Evolutionary conservation across 345 rosid species (phyloP).

Genomic region (Laguncularia racemosa): DNA sequence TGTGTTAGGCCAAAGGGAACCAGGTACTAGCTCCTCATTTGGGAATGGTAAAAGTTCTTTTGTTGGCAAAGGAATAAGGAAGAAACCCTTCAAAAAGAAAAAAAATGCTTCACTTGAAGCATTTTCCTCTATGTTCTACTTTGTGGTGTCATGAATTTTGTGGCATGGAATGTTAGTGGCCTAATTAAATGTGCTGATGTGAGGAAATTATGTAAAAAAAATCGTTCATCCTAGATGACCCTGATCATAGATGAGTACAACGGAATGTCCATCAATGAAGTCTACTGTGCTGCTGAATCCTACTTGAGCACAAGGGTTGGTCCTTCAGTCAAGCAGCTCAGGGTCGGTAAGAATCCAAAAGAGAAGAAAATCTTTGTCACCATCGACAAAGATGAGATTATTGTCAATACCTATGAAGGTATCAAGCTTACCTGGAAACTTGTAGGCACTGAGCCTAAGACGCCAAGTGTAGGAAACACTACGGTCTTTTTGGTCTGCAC

Average conservation of each 20-base stretch:
- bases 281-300: slow-evolving; percentile 14
- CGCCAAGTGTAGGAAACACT: neutral
- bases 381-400: slow-evolving; percentile 18
- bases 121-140: too few species aligned
- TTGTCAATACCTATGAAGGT: slow-evolving; percentile 13
- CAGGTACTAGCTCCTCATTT: too few species aligned
- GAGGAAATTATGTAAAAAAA: too few species aligned
- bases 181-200: too few species aligned
- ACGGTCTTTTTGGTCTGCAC: neutral
- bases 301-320: slow-evolving; percentile 12
- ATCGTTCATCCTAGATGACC: slow-evolving; percentile 12
- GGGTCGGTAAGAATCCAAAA: slow-evolving; percentile 12
- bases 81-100: too few species aligned
- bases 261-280: slow-evolving; percentile 11
- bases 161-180: too few species aligned
- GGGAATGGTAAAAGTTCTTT: too few species aligned
- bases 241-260: slow-evolving; percentile 23
- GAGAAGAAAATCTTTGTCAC: slow-evolving; percentile 7
- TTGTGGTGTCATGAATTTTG: too few species aligned
- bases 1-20: too few species aligned
- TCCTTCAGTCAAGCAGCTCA: slow-evolving; percentile 3
- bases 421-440: slow-evolving; percentile 16
- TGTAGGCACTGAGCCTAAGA: neutral
- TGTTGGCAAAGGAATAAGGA: too few species aligned
- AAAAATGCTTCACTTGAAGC: too few species aligned